These are phyloP conservation scores for Penicillium sp. DNA, from an alignment of 2,329 filamentous ascomycete genomes.

Conservation along the genomic window DNA sequence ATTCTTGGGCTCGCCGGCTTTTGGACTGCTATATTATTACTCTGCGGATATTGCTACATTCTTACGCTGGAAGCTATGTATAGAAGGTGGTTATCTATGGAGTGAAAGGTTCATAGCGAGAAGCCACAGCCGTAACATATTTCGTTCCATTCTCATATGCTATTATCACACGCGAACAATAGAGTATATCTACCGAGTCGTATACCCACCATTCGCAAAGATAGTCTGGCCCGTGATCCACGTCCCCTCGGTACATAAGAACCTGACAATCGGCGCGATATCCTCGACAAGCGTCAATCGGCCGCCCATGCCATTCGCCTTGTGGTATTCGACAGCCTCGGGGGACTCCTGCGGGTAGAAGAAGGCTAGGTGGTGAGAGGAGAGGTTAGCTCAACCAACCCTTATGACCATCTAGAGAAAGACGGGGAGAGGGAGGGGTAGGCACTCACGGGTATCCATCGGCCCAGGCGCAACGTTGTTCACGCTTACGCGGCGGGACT, in stretches of 20 bases:
- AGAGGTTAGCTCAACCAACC: constrained; percentile 1
- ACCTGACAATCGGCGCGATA: constrained; percentile 53
- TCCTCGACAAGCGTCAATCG: constrained; percentile 51
- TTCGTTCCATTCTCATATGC: too few species aligned
- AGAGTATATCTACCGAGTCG: constrained; percentile 42
- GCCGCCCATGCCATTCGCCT: constrained; percentile 49
- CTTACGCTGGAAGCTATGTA: too few species aligned
- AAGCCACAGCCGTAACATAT: too few species aligned
- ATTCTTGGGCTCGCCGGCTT: too few species aligned
- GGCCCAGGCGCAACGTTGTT: constrained; percentile 60
- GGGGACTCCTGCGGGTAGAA: constrained; percentile 52
- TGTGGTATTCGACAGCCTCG: constrained; percentile 52
- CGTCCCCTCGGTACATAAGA: constrained; percentile 50
- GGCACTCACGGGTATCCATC: constrained; percentile 55
- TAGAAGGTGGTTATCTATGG: too few species aligned
- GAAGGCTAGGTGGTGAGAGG: constrained; percentile 39
- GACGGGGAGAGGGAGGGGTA: neutral
- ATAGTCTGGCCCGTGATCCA: constrained; percentile 56
- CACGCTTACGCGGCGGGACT: constrained; percentile 55
- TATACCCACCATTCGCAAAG: constrained; percentile 56
- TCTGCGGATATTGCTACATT: too few species aligned
- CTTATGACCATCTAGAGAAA: neutral
- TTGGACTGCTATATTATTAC: too few species aligned
- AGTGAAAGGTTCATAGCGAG: too few species aligned
- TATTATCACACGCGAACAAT: neutral